phyloP scores from a whole-genome alignment of 2,329 filamentous ascomycete genomes.

The Sarocladiaceae sp. region DNA sequence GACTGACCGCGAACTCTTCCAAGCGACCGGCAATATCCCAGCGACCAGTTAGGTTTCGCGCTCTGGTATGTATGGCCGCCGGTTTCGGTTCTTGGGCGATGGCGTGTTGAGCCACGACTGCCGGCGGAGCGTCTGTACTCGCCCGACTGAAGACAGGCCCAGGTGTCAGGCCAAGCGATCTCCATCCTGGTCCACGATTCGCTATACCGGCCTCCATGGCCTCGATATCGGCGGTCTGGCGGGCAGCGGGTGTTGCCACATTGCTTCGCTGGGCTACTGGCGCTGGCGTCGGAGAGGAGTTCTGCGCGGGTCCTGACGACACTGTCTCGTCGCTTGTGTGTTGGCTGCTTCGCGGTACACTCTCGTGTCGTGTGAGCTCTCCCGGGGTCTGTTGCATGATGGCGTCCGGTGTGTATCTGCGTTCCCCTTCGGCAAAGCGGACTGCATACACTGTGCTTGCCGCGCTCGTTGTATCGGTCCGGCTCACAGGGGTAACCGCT shows the following conservation, averaged over 20 bases:
- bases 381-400: constrained; percentile 21
- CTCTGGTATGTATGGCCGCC: not conserved
- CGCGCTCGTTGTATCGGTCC: constrained; percentile 57
- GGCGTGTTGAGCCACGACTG: constrained; percentile 8
- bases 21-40: constrained; percentile 54
- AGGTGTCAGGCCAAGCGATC: not conserved
- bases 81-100: constrained; percentile 7
- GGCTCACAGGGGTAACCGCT: constrained; percentile 50
- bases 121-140: constrained; percentile 1
- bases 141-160: not conserved
- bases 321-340: constrained; percentile 20
- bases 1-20: constrained; percentile 55
- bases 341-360: constrained; percentile 19
- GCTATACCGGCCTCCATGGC: constrained; percentile 2
- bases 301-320: constrained; percentile 12
- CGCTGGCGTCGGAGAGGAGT: not conserved
- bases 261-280: not conserved
- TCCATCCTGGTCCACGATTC: not conserved
- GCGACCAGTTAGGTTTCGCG: constrained; percentile 17
- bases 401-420: constrained; percentile 34
- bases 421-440: constrained; percentile 49
- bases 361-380: constrained; percentile 29
- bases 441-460: constrained; percentile 60
- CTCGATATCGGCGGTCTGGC: constrained; percentile 6
- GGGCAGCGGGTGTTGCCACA: not conserved